Base-by-base conservation (phyloP, 345 rosid genomes). In the Eutrema heterophyllum region DNA sequence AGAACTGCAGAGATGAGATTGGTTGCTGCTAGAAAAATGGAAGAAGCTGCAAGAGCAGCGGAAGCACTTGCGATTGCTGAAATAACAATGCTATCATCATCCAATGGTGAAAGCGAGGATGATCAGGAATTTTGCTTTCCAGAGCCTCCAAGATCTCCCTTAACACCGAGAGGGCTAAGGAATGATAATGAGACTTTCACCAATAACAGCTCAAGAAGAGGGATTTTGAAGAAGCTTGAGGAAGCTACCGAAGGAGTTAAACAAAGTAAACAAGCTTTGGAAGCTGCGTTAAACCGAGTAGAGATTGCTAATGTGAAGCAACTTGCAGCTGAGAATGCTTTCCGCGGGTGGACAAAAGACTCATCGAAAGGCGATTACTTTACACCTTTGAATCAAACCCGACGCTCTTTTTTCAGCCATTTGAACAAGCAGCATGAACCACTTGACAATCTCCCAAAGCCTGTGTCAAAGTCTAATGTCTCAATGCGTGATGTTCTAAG, bases 1-100 rank as follows among this genome's bases (percentile, higher is more conserved):
- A 86, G 63, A 73, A 87, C 89, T 2, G 96, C 89, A 40, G 97
- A 95, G 72, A 86, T 95, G 93, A 95, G 91, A 78, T 70, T 86
- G 81, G 52, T 86, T 70, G 99, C 99, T n/a, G 97, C 97, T 30
- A 88, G 84, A 54, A 95, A 92, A 83, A 92, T 92, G 99, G 97
- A 92, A 84, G 99, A 95, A 82, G 99, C 99, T 68, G 99, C 99
- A 12, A 84, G 79, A 72, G 99, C 99, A 33, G 89, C 97, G 2
- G 97, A 95, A 84, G 96, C 93, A 27, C 88, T 95, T 24, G 99
- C 99, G 4, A 50, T 91, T 5, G 87, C 88, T 4, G 97, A 90
- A 69, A 85, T 89, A 50, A 79, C 84, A 58, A 81, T 79, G 64
- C 59, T 92, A 35, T 88, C 96, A 13, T 66, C 70, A 59, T 59